Evolutionary conservation across 23 red algal genomes (phyloP), one percentile per base, ranked within the genome.

Genomic region (Gracilaria domingensis): DNA sequence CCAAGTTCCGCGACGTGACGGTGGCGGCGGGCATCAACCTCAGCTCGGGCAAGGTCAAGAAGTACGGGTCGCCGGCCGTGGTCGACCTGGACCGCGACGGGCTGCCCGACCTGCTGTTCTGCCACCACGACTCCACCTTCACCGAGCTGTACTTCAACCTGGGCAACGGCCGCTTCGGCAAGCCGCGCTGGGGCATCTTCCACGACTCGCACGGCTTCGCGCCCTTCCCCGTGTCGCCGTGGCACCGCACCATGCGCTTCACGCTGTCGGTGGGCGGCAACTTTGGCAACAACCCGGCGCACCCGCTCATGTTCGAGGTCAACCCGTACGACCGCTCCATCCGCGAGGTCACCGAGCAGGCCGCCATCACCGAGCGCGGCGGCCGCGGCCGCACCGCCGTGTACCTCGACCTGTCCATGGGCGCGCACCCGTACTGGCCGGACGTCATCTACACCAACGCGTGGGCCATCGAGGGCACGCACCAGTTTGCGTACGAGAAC

Each of bases 401-500:
- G 8, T 79, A 78, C 86, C 24, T 89, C 11, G 55, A 81, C 33
- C 48, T 81, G 14, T 59, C 51, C 23, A 51, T 48, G 55, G 77
- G 77, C 34, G 77, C 77, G 14, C 69, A 75, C 14, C 69, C 69
- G 69, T 75, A 45, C 36, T 75, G 69, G 69, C 77, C 77, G 17
- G 77, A 81, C 26, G 77, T 61, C 33, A 71, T 85, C 25, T 85
- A 62, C 61, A 85, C 81, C 33, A 85, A 85, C 23, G 81, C 81
- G 23, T 38, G 45, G 33, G 69, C 69, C 12, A 1, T 44, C 4
- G 37, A 75, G 37, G 83, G 83, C 36, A 9, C 28, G 1, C 60
- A 74, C 40, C 83, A 86, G 83, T 86, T 86, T 75, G 83, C 61
- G 37, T 86, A 86, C 50, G 61, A 71, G 21, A 86, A 86, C 66